Evolutionary conservation across 495 filamentous ascomycete species (phyloP).

Genomic region (Penicillium longicatenatum): DNA sequence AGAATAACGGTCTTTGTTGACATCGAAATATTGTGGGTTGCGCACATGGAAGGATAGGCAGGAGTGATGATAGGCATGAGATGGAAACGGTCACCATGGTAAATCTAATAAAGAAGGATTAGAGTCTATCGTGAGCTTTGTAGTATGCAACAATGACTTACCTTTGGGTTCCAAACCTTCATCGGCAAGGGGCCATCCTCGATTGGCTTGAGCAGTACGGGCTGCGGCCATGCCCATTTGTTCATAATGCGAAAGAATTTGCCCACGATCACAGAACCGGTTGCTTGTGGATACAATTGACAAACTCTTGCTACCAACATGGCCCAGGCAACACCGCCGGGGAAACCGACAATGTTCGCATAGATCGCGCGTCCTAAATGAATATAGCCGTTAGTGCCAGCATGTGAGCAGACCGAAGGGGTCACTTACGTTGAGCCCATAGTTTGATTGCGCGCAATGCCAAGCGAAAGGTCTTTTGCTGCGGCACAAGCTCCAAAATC

Average conservation of each 20-base stretch:
- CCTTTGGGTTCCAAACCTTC: conserved; percentile 93
- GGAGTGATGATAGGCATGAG: conserved; percentile 98
- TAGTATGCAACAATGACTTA: conserved; percentile 31
- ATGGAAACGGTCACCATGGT: conserved; percentile 77
- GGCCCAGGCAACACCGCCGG: conserved; percentile 96
- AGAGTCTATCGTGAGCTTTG: neutral
- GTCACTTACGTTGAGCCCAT: conserved; percentile 78
- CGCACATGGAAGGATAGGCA: conserved; percentile 94
- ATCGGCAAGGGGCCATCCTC: conserved; percentile 80
- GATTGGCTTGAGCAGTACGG: conserved; percentile 84
- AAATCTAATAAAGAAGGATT: conserved; percentile 55
- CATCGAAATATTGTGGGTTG: conserved; percentile 87
- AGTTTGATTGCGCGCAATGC: conserved; percentile 91
- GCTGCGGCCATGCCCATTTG: conserved; percentile 91
- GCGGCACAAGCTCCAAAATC: conserved; percentile 84
- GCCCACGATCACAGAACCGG: conserved; percentile 76
- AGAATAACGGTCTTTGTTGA: conserved; percentile 85
- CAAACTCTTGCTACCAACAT: conserved; percentile 96
- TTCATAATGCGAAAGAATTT: conserved; percentile 94
- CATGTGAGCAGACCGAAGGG: neutral
- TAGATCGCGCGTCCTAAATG: conserved; percentile 76
- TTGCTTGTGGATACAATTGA: conserved; percentile 94
- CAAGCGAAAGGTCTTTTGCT: conserved; percentile 82
- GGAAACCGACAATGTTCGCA: conserved; percentile 92
- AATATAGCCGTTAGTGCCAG: neutral